Conservation (phyloP, 495 filamentous ascomycete genomes). For the Gamarada debralockiae region DNA sequence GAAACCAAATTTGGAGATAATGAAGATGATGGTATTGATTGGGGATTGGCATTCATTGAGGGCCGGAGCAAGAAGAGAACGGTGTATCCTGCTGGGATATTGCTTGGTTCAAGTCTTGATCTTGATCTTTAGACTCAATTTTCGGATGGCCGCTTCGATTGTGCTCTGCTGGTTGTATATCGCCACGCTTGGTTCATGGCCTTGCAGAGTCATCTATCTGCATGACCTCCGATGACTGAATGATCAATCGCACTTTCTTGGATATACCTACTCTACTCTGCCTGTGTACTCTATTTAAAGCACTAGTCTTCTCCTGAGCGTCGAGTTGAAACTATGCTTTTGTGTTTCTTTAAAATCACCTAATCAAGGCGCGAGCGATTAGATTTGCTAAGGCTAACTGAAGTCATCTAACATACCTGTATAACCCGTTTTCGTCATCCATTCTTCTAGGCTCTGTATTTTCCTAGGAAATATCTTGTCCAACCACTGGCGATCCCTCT, state of each 20-base stretch:
- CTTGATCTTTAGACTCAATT: no score
- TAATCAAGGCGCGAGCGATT: not conserved
- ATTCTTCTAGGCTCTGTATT: not conserved
- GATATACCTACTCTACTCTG: not conserved
- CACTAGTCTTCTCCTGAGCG: not conserved
- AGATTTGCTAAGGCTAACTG: not conserved
- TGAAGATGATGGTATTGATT: no score
- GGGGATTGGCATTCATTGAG: no score
- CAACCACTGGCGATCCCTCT: not conserved
- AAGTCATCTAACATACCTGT: not conserved
- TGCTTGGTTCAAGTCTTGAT: no score
- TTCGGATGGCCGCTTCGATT: no score
- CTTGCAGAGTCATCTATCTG: no score
- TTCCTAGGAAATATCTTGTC: not conserved
- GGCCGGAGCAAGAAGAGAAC: no score
- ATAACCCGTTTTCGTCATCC: not conserved
- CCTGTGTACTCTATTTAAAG: not conserved
- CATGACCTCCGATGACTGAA: no score
- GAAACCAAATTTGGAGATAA: no score
- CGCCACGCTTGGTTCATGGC: no score
- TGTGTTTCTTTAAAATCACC: not conserved
- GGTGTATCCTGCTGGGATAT: no score
- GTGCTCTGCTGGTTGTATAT: no score
- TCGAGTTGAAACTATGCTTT: not conserved
- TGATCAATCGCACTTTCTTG: not conserved